Evolutionary conservation across 192 early-diverging fungal genomes (phyloP), one percentile per base, ranked within the genome.

Genomic region (Coemansia pectinata): DNA sequence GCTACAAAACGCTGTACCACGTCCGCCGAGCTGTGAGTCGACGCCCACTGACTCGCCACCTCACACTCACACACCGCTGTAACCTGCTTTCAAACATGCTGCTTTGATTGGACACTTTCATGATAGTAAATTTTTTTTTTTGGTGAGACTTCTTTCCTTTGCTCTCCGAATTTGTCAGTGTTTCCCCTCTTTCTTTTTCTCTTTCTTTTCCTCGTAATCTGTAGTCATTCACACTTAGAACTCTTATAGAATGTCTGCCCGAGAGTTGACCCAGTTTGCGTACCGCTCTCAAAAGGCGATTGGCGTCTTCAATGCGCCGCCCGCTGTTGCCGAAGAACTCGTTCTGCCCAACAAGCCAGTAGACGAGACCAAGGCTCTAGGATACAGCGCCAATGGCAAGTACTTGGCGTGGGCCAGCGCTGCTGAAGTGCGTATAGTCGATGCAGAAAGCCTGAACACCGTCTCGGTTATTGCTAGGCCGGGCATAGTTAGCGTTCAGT

Each of bases 401-500:
- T 85, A 79, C 69, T 81, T 92, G 72, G 91, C 90, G 57, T 91
- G 87, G 84, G 84, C 85, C 42, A 86, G 86, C 5, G 76, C 83
- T 29, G 82, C 15, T 39, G 65, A 73, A 44, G 90, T 93, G 60
- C 89, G 90, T 67, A 83, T 95, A 55, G 88, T 90, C 68, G 87
- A 94, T 73, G 89, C 94, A 34, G 74, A 83, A 57, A 87, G 86
- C 21, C 74, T 89, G 52, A 71, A 86, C 63, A 74, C 86, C n/a
- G 74, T 92, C 29, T 86, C 86, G 63, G 87, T 85, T 39, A 87
- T 98, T 63, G 74, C 73, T 19, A 78, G 82, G 57, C 76, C 85
- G 55, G 88, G 89, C 71, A 87, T 95, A 25, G 79, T 95, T 63
- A 95, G 95, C 85, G 87, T 94, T 34, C 91, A 85, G 71, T 96